These are phyloP conservation scores for Cyanodermella asteris DNA, from an alignment of 2,329 filamentous ascomycete species.

Conservation along the genomic window DNA sequence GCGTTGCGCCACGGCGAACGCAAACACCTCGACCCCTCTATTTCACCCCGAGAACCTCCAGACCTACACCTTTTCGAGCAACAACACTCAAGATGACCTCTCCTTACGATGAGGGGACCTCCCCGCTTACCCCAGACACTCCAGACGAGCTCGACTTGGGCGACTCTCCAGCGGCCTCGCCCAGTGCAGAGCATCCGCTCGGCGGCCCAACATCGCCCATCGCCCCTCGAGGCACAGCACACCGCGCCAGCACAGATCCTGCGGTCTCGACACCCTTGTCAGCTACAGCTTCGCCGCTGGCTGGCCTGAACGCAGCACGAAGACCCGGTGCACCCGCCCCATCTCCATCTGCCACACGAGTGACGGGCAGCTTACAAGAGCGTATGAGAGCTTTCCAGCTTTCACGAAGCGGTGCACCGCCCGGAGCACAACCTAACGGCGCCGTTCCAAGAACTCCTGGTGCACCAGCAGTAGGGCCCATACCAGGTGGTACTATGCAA, in stretches of 20 bases:
- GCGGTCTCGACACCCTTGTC: too few species aligned
- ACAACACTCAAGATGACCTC: background rate
- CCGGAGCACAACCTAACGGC: slow-evolving; percentile 4
- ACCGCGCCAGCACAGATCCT: too few species aligned
- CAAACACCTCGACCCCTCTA: too few species aligned
- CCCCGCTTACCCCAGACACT: slow-evolving; percentile 6
- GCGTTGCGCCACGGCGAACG: too few species aligned
- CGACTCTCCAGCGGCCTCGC: too few species aligned
- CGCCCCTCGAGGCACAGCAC: too few species aligned
- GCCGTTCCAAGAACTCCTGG: slow-evolving; percentile 1
- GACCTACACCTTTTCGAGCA: too few species aligned
- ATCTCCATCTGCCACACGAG: slow-evolving; percentile 19
- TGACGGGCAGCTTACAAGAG: slow-evolving; percentile 33
- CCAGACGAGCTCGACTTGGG: slow-evolving; percentile 1
- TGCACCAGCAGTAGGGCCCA: too few species aligned
- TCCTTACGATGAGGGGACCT: background rate
- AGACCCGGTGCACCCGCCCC: slow-evolving; percentile 25
- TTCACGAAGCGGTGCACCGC: slow-evolving; percentile 37
- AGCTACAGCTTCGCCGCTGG: too few species aligned
- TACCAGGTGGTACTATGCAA: slow-evolving; percentile 3
- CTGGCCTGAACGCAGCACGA: slow-evolving; percentile 48
- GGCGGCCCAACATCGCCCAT: slow-evolving; percentile 22
- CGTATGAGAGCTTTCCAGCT: slow-evolving; percentile 50
- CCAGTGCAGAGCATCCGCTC: too few species aligned
- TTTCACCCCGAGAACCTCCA: too few species aligned